phyloP scores from a whole-genome alignment of 306 rosid species.

The Heteromeles arbutifolia region DNA sequence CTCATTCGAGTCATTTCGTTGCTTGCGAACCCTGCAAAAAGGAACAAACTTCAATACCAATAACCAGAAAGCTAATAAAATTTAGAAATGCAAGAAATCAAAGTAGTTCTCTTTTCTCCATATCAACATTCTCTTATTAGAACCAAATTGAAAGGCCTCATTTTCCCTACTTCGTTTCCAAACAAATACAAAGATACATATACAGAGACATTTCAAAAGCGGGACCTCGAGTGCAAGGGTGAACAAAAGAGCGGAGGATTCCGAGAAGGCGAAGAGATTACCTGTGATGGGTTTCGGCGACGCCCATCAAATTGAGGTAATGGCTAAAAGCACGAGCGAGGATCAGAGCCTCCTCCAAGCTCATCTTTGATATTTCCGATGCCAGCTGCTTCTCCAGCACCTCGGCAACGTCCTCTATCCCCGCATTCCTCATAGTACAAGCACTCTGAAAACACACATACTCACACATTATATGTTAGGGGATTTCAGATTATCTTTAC shows the following conservation, averaged over 20 bases:
- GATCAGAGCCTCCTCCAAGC: slow-evolving; percentile 71
- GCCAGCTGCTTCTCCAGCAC: slow-evolving; percentile 80
- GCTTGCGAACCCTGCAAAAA: slow-evolving; percentile 68
- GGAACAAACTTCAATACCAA: neutral
- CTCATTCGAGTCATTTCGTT: slow-evolving; percentile 29
- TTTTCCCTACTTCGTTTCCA: too few species aligned
- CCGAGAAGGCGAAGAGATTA: slow-evolving; percentile 12
- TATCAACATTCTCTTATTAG: neutral
- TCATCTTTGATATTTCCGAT: slow-evolving; percentile 76
- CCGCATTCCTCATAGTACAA: slow-evolving; percentile 81
- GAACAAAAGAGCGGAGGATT: neutral
- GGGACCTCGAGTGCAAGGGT: too few species aligned
- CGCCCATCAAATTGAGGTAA: slow-evolving; percentile 79
- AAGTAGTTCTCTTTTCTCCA: neutral
- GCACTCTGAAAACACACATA: slow-evolving; percentile 50
- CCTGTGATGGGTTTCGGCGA: slow-evolving; percentile 96
- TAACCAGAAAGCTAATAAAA: neutral
- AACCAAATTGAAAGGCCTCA: too few species aligned
- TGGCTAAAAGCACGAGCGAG: slow-evolving; percentile 93
- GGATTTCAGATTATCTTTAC: too few species aligned
- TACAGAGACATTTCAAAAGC: too few species aligned
- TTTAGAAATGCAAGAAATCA: neutral
- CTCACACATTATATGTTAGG: neutral
- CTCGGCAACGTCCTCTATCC: slow-evolving; percentile 69
- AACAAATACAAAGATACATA: too few species aligned